Base-by-base conservation (phyloP, 2,329 filamentous ascomycete genomes). In the Cladosporium sp. region DNA sequence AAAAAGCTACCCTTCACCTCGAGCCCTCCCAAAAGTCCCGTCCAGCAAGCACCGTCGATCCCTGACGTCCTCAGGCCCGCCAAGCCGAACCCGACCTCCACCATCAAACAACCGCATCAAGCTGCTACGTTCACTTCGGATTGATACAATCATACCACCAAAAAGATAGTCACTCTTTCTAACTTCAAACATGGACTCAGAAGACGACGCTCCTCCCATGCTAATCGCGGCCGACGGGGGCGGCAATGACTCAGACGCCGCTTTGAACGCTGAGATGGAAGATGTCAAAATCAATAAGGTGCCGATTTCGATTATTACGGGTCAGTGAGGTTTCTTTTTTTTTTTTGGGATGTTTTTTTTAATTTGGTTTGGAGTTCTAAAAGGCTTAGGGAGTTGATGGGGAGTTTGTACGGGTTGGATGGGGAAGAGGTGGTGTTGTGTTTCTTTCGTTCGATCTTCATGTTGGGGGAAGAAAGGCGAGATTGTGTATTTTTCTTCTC, bases 261-360 rank as follows among this genome's bases (percentile, higher is more conserved):
- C 53, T 51, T 59, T 65, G 12, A 63, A 64, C 27, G 61, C 67
- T 22, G 69, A 69, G 3, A 67, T 74, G 15, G 72, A 77, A 39
- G 78, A 82, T 15, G 52, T 63, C 54, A 74, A 77, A 41, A 67
- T 71, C 7, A 69, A 79, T 53, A 89, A 86, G 69, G 88, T 92
- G 1, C 88, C 88, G 15, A 88, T 93, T 56, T 92, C 88, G 0
- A 90, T 93, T 55, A 85, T 93, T 8, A 93, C 88, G 47, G 88
- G 84, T 83, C 72, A 53, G 67, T 55, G 29, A 39, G 42, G 38
- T 43, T 13, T 27, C 29, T 46, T 49, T 25, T 39, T 40, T 20
- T 19, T 33, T 7, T n/a, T 12, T 13, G 22, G n/a, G n/a, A n/a
- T 27, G 22, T 27, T 27, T 27, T 9, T 27, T 27, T 43, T 29